Conservation (phyloP, 345 rosid genomes). For the Arabis hirsuta region DNA sequence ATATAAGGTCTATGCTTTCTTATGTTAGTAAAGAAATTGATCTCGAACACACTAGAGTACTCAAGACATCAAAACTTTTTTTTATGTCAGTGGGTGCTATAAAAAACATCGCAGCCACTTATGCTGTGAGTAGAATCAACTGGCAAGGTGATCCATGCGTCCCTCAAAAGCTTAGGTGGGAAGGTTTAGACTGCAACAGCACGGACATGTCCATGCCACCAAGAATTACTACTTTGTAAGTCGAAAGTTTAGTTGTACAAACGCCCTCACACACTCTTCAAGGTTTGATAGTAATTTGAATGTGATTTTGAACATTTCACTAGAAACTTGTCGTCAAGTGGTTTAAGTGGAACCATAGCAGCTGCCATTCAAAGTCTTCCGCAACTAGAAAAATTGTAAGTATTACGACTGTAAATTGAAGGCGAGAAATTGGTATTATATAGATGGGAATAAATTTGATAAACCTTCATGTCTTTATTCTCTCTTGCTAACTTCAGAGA, state of each 20-base stretch:
- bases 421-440: background rate
- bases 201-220: background rate
- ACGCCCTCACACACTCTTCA: background rate
- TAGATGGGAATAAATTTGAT: background rate
- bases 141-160: constrained; percentile 41
- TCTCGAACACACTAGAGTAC: background rate
- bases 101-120: background rate
- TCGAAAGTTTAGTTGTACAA: background rate
- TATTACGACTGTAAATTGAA: background rate
- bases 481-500: constrained; percentile 41
- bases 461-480: background rate
- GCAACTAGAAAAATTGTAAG: constrained; percentile 46
- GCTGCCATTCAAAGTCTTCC: constrained; percentile 36
- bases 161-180: constrained; percentile 13
- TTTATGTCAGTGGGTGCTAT: constrained; percentile 25
- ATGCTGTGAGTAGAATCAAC: background rate
- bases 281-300: background rate
- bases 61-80: no score
- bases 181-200: background rate
- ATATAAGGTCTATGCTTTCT: background rate
- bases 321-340: constrained; percentile 48
- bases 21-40: background rate
- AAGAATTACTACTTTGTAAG: constrained; percentile 34
- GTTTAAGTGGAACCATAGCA: constrained; percentile 41
- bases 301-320: background rate